These are phyloP conservation scores for Cunninghamia lanceolata DNA, from an alignment of 75 land plant species.

Conservation along the genomic window DNA sequence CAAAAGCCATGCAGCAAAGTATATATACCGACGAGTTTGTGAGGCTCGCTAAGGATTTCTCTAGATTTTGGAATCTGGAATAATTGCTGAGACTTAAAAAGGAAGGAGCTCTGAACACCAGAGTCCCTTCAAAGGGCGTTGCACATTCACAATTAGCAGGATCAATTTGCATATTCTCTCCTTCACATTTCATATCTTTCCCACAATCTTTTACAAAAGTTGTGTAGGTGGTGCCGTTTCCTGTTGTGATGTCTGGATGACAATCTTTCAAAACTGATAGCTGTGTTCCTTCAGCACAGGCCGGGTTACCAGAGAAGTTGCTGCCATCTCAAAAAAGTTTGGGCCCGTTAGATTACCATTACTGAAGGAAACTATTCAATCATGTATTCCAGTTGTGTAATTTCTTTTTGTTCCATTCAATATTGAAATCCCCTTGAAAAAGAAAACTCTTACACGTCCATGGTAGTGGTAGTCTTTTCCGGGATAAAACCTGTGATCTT, in stretches of 20 bases:
- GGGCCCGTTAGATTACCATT: neutral
- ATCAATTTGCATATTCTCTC: constrained; percentile 19
- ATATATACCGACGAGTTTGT: constrained; percentile 35
- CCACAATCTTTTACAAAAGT: constrained; percentile 27
- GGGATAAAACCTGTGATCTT: neutral
- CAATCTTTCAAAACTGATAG: constrained; percentile 13
- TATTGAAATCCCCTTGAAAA: too few relatives aligned
- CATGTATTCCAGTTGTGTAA: too few relatives aligned
- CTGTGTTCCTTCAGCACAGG: constrained; percentile 15
- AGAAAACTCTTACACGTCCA: too few relatives aligned
- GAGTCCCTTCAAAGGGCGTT: constrained; percentile 36
- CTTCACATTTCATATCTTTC: constrained; percentile 18
- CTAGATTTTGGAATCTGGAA: constrained; percentile 17
- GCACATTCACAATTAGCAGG: constrained; percentile 49
- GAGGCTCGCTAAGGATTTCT: constrained; percentile 2
- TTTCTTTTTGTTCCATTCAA: too few relatives aligned
- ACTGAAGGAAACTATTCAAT: too few relatives aligned
- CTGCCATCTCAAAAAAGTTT: neutral
- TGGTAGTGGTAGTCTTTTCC: too few relatives aligned
- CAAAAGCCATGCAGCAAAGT: constrained; percentile 12
- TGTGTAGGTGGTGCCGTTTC: constrained; percentile 14
- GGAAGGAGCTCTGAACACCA: constrained; percentile 35
- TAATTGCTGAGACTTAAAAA: constrained; percentile 36
- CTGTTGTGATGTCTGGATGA: neutral
- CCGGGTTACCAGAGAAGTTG: constrained; percentile 44